Evolutionary conservation across 176 grass and related monocot genomes (phyloP).

Genomic region (Avena insularis): DNA sequence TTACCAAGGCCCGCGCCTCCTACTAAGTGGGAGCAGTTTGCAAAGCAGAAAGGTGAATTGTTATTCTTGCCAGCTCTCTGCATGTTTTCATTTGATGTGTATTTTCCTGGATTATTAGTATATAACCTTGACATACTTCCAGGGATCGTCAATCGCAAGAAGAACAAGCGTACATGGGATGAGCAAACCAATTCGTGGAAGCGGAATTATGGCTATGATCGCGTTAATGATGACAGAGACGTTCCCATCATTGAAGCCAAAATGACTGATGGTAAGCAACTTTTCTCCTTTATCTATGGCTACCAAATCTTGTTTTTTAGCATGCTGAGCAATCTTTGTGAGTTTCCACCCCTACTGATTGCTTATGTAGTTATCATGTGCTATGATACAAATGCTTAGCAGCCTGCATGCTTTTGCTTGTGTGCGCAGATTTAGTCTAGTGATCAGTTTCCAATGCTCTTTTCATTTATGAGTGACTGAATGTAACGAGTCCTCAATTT

Average conservation of each 20-base stretch:
- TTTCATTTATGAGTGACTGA: background rate
- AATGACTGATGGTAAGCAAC: constrained; percentile 64
- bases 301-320: background rate
- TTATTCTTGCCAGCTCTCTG: background rate
- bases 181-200: constrained; percentile 90
- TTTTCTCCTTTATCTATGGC: constrained; percentile 20
- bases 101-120: background rate
- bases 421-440: background rate
- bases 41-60: constrained; percentile 69
- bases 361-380: constrained; percentile 22
- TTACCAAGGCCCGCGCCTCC: constrained; percentile 82
- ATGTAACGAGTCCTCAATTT: background rate
- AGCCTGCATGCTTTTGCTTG: background rate
- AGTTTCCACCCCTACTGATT: background rate
- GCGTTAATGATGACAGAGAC: constrained; percentile 93
- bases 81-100: background rate
- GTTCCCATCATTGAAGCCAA: constrained; percentile 90
- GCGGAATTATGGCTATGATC: constrained; percentile 82
- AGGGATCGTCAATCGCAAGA: constrained; percentile 82
- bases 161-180: constrained; percentile 87
- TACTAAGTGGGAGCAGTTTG: constrained; percentile 95
- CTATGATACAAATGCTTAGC: background rate
- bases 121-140: background rate
- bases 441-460: background rate
- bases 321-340: background rate